phyloP scores from a whole-genome alignment of 2,329 filamentous ascomycete species.

The Trichoderma oligosporum region DNA sequence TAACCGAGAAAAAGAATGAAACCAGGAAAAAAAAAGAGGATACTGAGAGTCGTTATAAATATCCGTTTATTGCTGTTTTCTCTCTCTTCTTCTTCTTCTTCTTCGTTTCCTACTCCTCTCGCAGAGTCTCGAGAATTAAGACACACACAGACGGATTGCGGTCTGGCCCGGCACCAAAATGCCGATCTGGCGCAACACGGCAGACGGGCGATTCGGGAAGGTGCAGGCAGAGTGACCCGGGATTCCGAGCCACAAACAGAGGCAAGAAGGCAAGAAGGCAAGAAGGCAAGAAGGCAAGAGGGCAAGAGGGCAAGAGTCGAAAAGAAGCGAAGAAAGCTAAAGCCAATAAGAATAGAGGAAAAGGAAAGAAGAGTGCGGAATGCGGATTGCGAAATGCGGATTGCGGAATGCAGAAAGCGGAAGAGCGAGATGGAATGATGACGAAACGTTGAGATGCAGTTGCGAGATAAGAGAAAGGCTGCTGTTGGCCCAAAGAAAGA shows the following conservation, averaged over 20 bases:
- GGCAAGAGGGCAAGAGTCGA: neutral
- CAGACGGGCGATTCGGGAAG: slow-evolving; percentile 20
- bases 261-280: neutral
- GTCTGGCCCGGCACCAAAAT: slow-evolving; percentile 23
- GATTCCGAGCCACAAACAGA: neutral
- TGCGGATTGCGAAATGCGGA: too few relatives aligned
- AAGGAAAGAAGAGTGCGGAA: too few relatives aligned
- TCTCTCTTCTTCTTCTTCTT: too few relatives aligned
- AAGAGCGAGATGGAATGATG: neutral
- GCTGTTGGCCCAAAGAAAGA: neutral
- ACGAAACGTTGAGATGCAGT: neutral
- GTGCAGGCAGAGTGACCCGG: slow-evolving; percentile 18
- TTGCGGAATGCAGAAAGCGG: too few relatives aligned
- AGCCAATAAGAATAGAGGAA: too few relatives aligned
- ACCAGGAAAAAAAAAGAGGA: slow-evolving; percentile 19
- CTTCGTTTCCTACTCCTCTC: too few relatives aligned
- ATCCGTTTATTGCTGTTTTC: neutral
- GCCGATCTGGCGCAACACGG: slow-evolving; percentile 25
- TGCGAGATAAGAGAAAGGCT: neutral
- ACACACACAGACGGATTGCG: neutral
- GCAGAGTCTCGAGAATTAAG: neutral
- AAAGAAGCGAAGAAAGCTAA: too few relatives aligned
- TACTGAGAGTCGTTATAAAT: slow-evolving; percentile 5
- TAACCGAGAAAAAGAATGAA: neutral
- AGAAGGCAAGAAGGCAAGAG: neutral